A percentile compares a stretch with the other conserved stretches of the same genome.
phyloP scores from a whole-genome alignment of 176 grass and related monocot genomes.

The Microstegium vimineum region DNA sequence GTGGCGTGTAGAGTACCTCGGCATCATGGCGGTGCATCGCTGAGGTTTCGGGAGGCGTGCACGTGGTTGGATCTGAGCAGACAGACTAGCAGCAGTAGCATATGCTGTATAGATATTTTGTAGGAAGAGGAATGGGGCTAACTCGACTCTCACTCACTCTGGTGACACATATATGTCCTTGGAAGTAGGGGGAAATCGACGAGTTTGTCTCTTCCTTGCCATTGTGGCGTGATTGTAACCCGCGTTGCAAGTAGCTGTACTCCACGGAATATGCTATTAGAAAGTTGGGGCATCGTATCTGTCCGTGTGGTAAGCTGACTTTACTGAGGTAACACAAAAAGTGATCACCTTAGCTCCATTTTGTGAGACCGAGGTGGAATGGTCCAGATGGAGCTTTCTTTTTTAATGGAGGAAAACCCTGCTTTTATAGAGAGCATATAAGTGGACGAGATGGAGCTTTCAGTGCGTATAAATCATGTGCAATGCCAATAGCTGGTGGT shows the following conservation, averaged over 20 bases:
- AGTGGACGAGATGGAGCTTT: not conserved
- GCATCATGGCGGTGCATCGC: not conserved
- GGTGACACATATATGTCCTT: not conserved
- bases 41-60: slow-evolving; percentile 12
- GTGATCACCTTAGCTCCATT: not conserved
- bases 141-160: not conserved
- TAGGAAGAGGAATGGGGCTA: not conserved
- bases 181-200: not conserved
- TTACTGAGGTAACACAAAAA: not conserved
- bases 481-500: not conserved
- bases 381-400: not conserved
- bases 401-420: too few relatives aligned
- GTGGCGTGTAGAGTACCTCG: slow-evolving; percentile 22
- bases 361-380: not conserved
- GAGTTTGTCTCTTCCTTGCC: slow-evolving; percentile 2
- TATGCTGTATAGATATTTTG: not conserved
- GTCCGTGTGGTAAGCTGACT: not conserved
- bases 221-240: not conserved
- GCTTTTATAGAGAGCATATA: too few relatives aligned
- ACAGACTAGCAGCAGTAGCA: not conserved
- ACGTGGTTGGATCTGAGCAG: slow-evolving; percentile 27
- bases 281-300: not conserved
- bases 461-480: not conserved
- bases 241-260: not conserved
- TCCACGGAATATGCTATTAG: not conserved